Conservation (phyloP, 768 basidiomycete genomes). For the Lactarius evosmus region DNA sequence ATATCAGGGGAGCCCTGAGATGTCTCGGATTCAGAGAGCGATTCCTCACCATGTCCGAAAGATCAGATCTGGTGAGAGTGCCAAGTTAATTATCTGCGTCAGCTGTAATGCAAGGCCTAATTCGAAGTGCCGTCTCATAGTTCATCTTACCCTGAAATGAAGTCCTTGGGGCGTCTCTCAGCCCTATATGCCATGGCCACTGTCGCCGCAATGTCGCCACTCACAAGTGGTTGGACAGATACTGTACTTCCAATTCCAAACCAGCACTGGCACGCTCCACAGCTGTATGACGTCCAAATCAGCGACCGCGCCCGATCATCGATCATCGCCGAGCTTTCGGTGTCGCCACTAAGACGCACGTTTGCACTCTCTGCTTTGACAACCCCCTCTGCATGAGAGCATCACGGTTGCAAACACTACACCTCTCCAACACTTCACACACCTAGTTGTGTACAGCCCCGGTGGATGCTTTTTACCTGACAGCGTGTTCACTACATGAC, state of each 20-base stretch:
- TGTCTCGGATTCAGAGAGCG: not conserved
- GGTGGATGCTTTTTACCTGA: not conserved
- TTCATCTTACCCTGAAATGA: not conserved
- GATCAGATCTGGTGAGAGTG: not conserved
- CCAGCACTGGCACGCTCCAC: not conserved
- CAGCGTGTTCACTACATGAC: not conserved
- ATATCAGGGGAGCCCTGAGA: too few relatives aligned
- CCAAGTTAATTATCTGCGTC: not conserved
- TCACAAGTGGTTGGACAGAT: not conserved
- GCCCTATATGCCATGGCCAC: not conserved
- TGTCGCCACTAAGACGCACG: not conserved
- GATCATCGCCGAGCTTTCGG: not conserved
- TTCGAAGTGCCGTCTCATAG: not conserved
- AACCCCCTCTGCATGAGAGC: not conserved
- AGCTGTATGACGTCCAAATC: not conserved
- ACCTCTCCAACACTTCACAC: not conserved
- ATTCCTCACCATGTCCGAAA: not conserved
- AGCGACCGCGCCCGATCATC: too few relatives aligned
- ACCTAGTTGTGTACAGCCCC: too few relatives aligned
- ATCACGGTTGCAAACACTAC: not conserved
- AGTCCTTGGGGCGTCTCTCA: not conserved
- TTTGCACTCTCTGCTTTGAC: not conserved
- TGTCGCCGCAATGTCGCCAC: not conserved
- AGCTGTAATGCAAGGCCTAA: not conserved
- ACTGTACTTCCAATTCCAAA: not conserved